A percentile compares a stretch with the other conserved stretches of the same genome.
Evolutionary conservation across 2,329 filamentous ascomycete genomes (phyloP).

Genomic region (Leptodontidium sp.): DNA sequence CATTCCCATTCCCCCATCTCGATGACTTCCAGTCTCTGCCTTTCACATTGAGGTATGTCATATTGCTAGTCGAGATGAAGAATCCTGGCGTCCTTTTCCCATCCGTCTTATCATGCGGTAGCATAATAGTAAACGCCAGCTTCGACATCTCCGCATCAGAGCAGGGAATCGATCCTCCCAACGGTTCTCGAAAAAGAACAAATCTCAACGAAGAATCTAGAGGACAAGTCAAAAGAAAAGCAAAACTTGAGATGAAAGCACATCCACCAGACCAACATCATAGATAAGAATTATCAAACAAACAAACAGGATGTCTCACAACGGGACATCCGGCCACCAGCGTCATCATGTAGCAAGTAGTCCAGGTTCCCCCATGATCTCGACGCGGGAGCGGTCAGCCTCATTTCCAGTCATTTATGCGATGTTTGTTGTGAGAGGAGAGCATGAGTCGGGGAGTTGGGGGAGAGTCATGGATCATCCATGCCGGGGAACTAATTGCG

Average conservation of each 20-base stretch:
- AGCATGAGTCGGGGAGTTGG: conserved; percentile 17
- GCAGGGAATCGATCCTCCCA: no score
- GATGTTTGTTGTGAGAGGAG: neutral
- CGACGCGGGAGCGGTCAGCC: conserved; percentile 2
- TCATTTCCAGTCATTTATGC: conserved; percentile 16
- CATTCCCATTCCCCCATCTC: conserved; percentile 25
- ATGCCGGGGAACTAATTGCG: conserved; percentile 13
- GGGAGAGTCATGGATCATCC: conserved; percentile 19
- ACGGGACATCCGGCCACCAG: neutral
- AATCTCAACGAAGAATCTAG: no score
- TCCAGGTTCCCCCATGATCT: conserved; percentile 9
- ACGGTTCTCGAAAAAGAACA: no score
- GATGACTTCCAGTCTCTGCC: conserved; percentile 16
- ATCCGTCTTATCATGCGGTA: conserved; percentile 24
- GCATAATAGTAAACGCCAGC: conserved; percentile 25
- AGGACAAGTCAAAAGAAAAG: neutral
- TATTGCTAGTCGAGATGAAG: conserved; percentile 27
- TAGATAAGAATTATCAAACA: neutral
- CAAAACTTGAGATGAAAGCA: conserved; percentile 5
- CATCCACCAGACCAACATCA: neutral
- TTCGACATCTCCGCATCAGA: conserved; percentile 26
- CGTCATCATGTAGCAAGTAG: conserved; percentile 3
- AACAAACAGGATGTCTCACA: conserved; percentile 5
- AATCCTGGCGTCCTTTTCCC: conserved; percentile 24
- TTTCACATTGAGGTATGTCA: conserved; percentile 25